phyloP scores from a whole-genome alignment of 1,284 basidiomycete species.

The Blastosporella zonata region DNA sequence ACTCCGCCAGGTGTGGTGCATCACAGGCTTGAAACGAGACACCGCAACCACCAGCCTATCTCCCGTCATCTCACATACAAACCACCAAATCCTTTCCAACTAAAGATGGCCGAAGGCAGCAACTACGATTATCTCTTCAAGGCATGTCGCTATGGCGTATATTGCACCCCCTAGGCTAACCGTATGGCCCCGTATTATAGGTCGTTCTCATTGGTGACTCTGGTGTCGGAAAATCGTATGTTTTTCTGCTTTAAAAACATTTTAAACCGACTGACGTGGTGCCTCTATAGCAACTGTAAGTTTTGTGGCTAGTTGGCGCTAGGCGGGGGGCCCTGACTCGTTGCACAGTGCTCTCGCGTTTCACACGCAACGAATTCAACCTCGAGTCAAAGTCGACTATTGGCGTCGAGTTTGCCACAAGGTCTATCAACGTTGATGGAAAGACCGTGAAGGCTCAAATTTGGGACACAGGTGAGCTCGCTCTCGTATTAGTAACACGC shows the following conservation, averaged over 20 bases:
- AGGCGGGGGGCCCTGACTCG: slow-evolving; percentile 7
- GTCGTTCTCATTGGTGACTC: slow-evolving; percentile 99
- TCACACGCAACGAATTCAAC: slow-evolving; percentile 99
- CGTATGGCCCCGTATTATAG: slow-evolving; percentile 36
- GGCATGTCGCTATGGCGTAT: slow-evolving; percentile 39
- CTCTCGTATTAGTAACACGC: neutral
- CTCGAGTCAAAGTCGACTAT: slow-evolving; percentile 99
- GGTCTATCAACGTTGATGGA: slow-evolving; percentile 91
- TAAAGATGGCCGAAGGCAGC: slow-evolving; percentile 79
- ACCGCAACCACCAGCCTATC: slow-evolving; percentile 15
- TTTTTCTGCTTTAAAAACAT: slow-evolving; percentile 25
- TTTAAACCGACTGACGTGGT: slow-evolving; percentile 22
- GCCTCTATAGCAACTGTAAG: slow-evolving; percentile 38
- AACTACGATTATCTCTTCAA: slow-evolving; percentile 98
- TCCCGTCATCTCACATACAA: slow-evolving; percentile 15
- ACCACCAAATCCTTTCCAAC: slow-evolving; percentile 12
- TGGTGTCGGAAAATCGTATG: slow-evolving; percentile 96
- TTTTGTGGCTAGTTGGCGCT: slow-evolving; percentile 1
- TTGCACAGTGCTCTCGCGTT: slow-evolving; percentile 78
- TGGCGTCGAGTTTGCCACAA: slow-evolving; percentile 98
- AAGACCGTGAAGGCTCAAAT: slow-evolving; percentile 99
- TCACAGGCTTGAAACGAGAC: slow-evolving; percentile 18
- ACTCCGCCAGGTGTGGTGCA: slow-evolving; percentile 20
- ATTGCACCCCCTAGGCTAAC: slow-evolving; percentile 2
- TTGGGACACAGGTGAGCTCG: slow-evolving; percentile 89